Base-by-base conservation (phyloP, 805 yeast species). In the Lipomyces chichibuensis region DNA sequence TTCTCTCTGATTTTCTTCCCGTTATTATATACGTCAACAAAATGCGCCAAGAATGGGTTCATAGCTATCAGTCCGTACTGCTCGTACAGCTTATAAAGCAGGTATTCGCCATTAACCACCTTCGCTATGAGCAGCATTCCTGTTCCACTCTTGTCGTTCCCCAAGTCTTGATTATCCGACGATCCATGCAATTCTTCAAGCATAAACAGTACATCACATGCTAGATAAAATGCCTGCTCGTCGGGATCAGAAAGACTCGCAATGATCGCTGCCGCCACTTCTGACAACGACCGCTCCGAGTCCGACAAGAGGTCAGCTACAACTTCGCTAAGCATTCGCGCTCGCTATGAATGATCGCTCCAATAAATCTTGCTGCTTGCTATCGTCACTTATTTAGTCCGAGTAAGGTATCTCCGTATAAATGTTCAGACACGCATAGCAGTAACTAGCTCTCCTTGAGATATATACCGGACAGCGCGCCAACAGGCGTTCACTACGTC, bases 11-110 rank as follows among this genome's bases (percentile, higher is more conserved):
- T 27, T 52, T 46, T 55, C 8, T 46, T 55, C 8, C 69, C 64
- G 3, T 39, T 54, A 23, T 25, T 62, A 51, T 64, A 64, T 20
- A 57, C 63, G 25, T 59, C 49, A 13, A 66, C 57, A 43, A 66
- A 67, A 49, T 67, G 70, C 20, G 68, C 59, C 32, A 67, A 60
- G 53, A 67, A 67, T 13, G 70, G 70, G 55, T 67, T 67, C 63
- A 67, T 33, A 5, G 58, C 68, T 9, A 67, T 59, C 39, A 61
- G 37, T 14, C 65, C 67, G 49, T 61, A 64, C 25, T 27, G 60
- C 56, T 65, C 65, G 64, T 67, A 67, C 27, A 66, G 46, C 57
- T 37, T 64, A 63, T 46, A 66, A 14, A 66, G 55, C 23, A 66
- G 35, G 60, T 51, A 66, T 57, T 66, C 70, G 43, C 63, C 70